These are phyloP conservation scores for Brassica hybrid DNA, from an alignment of 441 rosid species.

Conservation along the genomic window DNA sequence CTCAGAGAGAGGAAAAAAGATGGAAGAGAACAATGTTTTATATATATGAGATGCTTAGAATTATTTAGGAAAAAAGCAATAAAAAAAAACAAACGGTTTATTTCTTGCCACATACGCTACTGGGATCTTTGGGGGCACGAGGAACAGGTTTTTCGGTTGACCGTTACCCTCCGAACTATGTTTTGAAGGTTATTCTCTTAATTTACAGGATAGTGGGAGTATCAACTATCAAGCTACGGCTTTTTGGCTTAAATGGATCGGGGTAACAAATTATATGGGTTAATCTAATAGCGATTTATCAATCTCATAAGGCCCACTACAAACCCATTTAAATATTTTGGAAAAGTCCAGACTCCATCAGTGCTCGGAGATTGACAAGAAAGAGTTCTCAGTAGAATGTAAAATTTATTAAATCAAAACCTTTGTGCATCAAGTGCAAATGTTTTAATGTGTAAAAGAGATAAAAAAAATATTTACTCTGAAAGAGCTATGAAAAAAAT, in stretches of 20 bases:
- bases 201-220: neutral
- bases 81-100: slow-evolving; percentile 31
- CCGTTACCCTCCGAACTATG: slow-evolving; percentile 15
- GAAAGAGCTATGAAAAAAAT: too few relatives aligned
- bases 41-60: slow-evolving; percentile 7
- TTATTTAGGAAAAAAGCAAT: neutral
- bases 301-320: slow-evolving; percentile 12
- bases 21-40: neutral
- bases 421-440: too few relatives aligned
- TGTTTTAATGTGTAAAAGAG: too few relatives aligned
- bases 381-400: neutral
- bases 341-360: neutral
- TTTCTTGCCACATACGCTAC: slow-evolving; percentile 43
- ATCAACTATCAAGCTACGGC: neutral
- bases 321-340: slow-evolving; percentile 9
- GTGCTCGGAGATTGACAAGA: neutral
- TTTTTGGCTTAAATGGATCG: slow-evolving; percentile 8
- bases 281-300: neutral
- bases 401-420: too few relatives aligned
- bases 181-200: neutral
- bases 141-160: slow-evolving; percentile 39
- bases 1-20: neutral
- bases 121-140: slow-evolving; percentile 22
- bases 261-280: neutral
- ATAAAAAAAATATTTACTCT: too few relatives aligned